Conservation (phyloP, 1,284 basidiomycete genomes). For the Moesziomyces antarcticus region DNA sequence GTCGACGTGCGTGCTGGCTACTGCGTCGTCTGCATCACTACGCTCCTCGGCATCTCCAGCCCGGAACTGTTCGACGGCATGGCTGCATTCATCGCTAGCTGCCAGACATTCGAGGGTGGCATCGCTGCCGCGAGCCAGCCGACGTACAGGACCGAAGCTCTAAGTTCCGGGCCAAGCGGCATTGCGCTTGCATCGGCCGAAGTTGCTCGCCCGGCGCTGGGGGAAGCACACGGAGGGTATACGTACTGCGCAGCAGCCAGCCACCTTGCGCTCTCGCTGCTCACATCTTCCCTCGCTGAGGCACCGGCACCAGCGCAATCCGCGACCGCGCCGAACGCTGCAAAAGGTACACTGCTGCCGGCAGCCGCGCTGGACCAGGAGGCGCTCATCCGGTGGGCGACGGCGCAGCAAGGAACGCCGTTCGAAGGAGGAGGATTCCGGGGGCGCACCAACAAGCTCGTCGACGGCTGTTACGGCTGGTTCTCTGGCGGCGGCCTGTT, state of each 20-base stretch:
- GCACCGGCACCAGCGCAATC: slow-evolving; percentile 1
- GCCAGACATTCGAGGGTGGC: slow-evolving; percentile 98
- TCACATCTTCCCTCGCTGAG: slow-evolving; percentile 10
- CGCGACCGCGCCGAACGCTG: neutral
- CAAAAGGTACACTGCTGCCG: neutral
- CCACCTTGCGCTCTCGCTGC: slow-evolving; percentile 79
- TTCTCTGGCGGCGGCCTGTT: slow-evolving; percentile 92
- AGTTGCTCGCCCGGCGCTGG: slow-evolving; percentile 74
- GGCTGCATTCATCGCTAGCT: slow-evolving; percentile 73
- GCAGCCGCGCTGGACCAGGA: slow-evolving; percentile 73
- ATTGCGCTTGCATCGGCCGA: slow-evolving; percentile 20
- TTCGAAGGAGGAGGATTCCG: slow-evolving; percentile 91
- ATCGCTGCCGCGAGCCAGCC: slow-evolving; percentile 87
- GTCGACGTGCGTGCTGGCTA: slow-evolving; percentile 90
- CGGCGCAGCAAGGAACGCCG: slow-evolving; percentile 84
- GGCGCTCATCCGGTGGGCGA: slow-evolving; percentile 82
- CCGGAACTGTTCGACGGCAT: slow-evolving; percentile 79
- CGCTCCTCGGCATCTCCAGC: slow-evolving; percentile 82
- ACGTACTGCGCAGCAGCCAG: slow-evolving; percentile 90
- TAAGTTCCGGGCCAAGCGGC: no score
- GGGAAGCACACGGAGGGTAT: slow-evolving; percentile 98
- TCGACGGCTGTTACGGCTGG: slow-evolving; percentile 99
- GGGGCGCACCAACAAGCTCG: slow-evolving; percentile 95
- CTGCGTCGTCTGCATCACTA: slow-evolving; percentile 78
- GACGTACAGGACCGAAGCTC: slow-evolving; percentile 59